phyloP scores from a whole-genome alignment of 1,284 basidiomycete species.

The Chondrostereum purpureum region DNA sequence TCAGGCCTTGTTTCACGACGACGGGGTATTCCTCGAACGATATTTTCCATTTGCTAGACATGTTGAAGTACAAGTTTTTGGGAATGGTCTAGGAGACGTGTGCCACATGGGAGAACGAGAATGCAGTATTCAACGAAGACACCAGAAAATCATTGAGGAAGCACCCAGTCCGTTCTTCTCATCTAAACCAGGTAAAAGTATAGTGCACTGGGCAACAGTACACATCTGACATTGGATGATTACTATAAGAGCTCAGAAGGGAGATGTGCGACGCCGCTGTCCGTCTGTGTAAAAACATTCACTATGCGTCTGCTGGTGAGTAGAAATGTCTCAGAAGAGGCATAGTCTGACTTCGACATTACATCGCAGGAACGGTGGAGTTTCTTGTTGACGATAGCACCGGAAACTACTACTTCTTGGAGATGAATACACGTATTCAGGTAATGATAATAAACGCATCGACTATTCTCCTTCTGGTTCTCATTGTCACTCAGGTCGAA shows the following conservation, averaged over 20 bases:
- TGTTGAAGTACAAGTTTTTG: constrained; percentile 93
- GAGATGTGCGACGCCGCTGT: constrained; percentile 99
- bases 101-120: constrained; percentile 92
- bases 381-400: constrained; percentile 92
- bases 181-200: constrained; percentile 29
- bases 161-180: constrained; percentile 49
- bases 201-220: too few species aligned
- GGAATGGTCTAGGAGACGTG: constrained; percentile 68
- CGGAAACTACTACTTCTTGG: constrained; percentile 91
- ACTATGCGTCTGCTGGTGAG: constrained; percentile 83
- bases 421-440: constrained; percentile 98
- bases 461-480: constrained; percentile 42
- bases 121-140: constrained; percentile 98
- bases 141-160: constrained; percentile 98
- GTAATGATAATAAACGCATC: constrained; percentile 68
- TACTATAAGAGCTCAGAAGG: constrained; percentile 63
- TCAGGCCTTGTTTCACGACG: constrained; percentile 73
- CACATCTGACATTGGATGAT: not conserved
- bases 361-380: constrained; percentile 86
- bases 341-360: constrained; percentile 92
- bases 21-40: constrained; percentile 80
- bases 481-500: constrained; percentile 88
- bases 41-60: constrained; percentile 89
- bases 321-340: constrained; percentile 63
- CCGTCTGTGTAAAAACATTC: constrained; percentile 94